These are phyloP conservation scores for Xylaria multiplex DNA, from an alignment of 2,329 filamentous ascomycete species.

Conservation along the genomic window DNA sequence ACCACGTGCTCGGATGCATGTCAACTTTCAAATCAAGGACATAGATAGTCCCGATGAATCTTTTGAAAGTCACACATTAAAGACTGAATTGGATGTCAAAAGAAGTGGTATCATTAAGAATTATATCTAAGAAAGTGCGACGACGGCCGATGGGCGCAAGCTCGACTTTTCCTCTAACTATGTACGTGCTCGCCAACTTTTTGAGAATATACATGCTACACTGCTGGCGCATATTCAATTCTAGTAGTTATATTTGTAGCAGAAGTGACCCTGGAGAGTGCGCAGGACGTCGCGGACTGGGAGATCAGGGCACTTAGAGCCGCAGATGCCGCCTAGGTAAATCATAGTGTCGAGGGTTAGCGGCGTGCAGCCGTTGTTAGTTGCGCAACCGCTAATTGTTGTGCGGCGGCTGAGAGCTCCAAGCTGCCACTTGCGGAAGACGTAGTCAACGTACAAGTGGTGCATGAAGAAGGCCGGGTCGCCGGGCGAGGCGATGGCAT, in stretches of 20 bases:
- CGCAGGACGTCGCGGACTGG: slow-evolving; percentile 44
- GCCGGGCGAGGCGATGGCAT: slow-evolving; percentile 47
- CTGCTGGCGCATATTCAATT: slow-evolving; percentile 25
- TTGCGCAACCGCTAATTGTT: slow-evolving; percentile 47
- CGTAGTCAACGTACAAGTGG: slow-evolving; percentile 48
- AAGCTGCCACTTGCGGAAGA: slow-evolving; percentile 48
- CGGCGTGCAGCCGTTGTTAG: slow-evolving; percentile 43
- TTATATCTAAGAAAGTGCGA: slow-evolving; percentile 31
- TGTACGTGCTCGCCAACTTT: slow-evolving; percentile 24
- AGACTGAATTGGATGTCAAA: background rate
- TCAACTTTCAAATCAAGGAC: background rate
- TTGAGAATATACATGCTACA: slow-evolving; percentile 19
- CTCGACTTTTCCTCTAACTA: slow-evolving; percentile 14
- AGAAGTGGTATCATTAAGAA: slow-evolving; percentile 39
- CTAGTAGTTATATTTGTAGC: slow-evolving; percentile 48
- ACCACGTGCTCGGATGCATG: background rate
- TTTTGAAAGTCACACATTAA: background rate
- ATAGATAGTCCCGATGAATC: too few relatives aligned
- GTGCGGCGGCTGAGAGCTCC: slow-evolving; percentile 40
- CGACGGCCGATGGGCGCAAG: slow-evolving; percentile 24
- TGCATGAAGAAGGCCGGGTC: slow-evolving; percentile 52
- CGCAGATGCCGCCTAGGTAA: slow-evolving; percentile 43
- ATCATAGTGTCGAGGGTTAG: slow-evolving; percentile 47
- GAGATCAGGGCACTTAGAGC: slow-evolving; percentile 45
- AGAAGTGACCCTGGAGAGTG: slow-evolving; percentile 44